A percentile compares a stretch with the other conserved stretches of the same genome.
Evolutionary conservation across 2,329 filamentous ascomycete species (phyloP).

Genomic region (Parastagonospora nodorum): DNA sequence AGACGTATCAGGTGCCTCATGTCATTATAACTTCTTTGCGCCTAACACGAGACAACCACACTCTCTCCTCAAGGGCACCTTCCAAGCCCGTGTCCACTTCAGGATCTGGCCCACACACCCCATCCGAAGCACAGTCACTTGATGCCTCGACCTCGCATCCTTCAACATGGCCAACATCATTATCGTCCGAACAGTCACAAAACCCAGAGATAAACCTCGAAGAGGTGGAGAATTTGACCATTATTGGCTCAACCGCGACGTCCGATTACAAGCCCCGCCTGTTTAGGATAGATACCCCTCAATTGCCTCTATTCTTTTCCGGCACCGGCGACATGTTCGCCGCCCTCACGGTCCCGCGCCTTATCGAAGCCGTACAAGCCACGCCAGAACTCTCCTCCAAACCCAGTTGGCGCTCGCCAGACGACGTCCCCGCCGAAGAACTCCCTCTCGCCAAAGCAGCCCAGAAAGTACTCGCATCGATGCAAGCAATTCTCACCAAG

Average conservation of each 20-base stretch:
- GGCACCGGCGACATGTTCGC: conserved; percentile 99
- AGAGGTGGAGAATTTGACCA: conserved; percentile 59
- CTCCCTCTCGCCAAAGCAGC: conserved; percentile 82
- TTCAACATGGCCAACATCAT: conserved; percentile 12
- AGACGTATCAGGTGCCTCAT: conserved; percentile 77
- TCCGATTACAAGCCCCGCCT: conserved; percentile 71
- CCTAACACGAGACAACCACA: conserved; percentile 61
- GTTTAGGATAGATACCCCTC: conserved; percentile 85
- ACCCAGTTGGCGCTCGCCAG: conserved; percentile 75
- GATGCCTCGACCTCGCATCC: conserved; percentile 21
- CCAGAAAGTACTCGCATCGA: conserved; percentile 87
- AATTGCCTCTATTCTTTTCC: conserved; percentile 91
- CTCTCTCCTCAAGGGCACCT: conserved; percentile 33
- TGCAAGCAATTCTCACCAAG: conserved; percentile 80
- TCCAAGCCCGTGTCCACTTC: conserved; percentile 41
- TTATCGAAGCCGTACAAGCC: conserved; percentile 76
- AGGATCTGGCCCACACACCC: conserved; percentile 28
- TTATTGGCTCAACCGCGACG: conserved; percentile 78
- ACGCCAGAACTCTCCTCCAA: conserved; percentile 57
- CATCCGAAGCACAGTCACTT: conserved; percentile 14
- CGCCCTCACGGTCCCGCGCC: conserved; percentile 82
- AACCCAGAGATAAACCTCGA: conserved; percentile 5
- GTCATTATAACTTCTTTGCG: conserved; percentile 91
- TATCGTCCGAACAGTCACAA: not conserved
- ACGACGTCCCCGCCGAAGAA: conserved; percentile 69